Base-by-base conservation (phyloP, 208 protist genomes). In the Herpetomonas muscarum region DNA sequence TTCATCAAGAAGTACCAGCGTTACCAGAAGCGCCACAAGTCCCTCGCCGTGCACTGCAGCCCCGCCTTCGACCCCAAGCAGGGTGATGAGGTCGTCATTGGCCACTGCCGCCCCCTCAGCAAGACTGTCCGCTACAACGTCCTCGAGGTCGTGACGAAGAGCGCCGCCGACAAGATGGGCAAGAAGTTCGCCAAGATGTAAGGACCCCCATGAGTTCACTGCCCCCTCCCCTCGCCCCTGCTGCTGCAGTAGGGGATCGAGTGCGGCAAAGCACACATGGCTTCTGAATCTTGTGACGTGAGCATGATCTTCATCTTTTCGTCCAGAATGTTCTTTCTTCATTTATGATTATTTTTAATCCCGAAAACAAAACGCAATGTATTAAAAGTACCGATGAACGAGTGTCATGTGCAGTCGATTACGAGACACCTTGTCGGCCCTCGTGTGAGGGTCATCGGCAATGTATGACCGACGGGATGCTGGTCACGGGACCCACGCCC, bases 71-170 rank as follows among this genome's bases (percentile, higher is more conserved):
- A 96, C 73, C 82, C 99, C 28, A 97, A 98, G 74, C 91, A 94
- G 48, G 99, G 99, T 77, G 99, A 99, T 72, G 72, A 90, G 61
- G 98, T 99, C 58, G 92, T 98, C 60, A 87, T 99, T 55, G 99
- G 98, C 57, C 96, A 99, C 91, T 99, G 98, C 95, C 86, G 90
- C 86, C 98, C 98, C 41, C 86, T 99, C n/a, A 98, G 98, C 67
- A 99, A 99, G 97, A 99, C 99, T 53, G 97, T 99, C 64, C 90
- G 96, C 67, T 99, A 99, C 96, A 99, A 99, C 89, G 98, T 99
- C 56, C 75, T 99, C 39, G 90, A 98, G 78, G 85, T 96, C 42
- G 85, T 93, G 42, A 79, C 60, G 71, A 93, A 93, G 82, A 85
- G 79, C 30, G 73, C 80, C n/a, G 77, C 89, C 55, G 85, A 90